Base-by-base conservation (phyloP, 2,329 filamentous ascomycete species). In the Alternaria postmessia region DNA sequence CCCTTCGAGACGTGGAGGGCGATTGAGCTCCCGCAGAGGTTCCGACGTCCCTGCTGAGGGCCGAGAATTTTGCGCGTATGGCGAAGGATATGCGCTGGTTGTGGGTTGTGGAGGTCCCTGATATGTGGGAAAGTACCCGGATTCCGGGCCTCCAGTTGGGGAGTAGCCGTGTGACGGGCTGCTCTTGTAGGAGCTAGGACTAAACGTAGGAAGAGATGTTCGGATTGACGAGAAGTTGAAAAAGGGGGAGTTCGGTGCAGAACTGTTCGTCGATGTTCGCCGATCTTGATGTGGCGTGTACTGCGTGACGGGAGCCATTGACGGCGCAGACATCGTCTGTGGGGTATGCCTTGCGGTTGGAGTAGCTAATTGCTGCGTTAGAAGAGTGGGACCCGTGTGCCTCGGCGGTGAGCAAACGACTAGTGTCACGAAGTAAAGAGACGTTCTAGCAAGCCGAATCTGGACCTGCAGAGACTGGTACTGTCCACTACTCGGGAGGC, bases 391-490 rank as follows among this genome's bases (percentile, higher is more conserved):
- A 52, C 61, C 72, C 7, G 64, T 53, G 22, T 67, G 56, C 28
- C 71, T 66, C 22, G 66, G 64, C 46, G 67, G 67, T 34, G 69
- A 74, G 34, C 68, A 71, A 44, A 78, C 73, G 38, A 80, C 80
- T 42, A 83, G 67, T 24, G 80, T 80, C 22, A 82, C 78, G 52
- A 83, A 84, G 67, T 82, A 84, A 18, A 80, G 67, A 16, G 78
- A 78, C 11, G 80, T 80, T 65, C 81, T 82, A 11, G 81, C 82
- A 41, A 78, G 71, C 18, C 76, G 69, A 14, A 78, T 65, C 54
- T 76, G 75, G 5, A 73, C 71, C 51, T 75, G 70, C 8, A 78
- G 68, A 54, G 74, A 70, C 42, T 80, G 78, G 44, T 72, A 73
- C 38, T 77, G 72, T 5, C 71, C 66, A 14, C 69, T 74, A 5